Base-by-base conservation (phyloP, 2,329 filamentous ascomycete species). In the Cladosporium sp. region DNA sequence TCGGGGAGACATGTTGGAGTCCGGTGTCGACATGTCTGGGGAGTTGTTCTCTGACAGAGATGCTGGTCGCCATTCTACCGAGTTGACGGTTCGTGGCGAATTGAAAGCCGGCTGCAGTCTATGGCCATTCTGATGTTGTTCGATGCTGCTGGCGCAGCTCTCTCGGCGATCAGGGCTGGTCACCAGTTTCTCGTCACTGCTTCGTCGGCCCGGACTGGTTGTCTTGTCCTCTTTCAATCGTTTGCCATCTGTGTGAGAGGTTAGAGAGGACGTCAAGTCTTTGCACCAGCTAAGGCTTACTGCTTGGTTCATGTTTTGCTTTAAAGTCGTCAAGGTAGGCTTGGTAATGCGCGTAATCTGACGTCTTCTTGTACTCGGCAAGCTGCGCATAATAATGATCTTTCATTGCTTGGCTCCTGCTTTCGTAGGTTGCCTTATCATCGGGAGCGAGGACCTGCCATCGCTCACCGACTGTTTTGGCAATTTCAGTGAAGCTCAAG, bases 401-500 rank as follows among this genome's bases (percentile, higher is more conserved):
- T 72, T 93, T 93, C 24, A 87, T 86, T 15, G 80, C 73, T 59
- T 86, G 85, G 22, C 89, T 89, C 67, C 89, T 84, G 37, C 80
- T 81, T 70, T 93, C 89, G 64, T 83, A 93, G 0, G 81, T 79
- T 67, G 91, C 89, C 66, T 89, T 89, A 63, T 89, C 85, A 0
- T 77, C 73, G 0, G 83, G 78, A 1, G 83, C 78, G 8, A 93
- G 74, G 53, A 83, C 86, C 68, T 88, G 86, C 94, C 94, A 99
- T 82, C 91, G 87, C 71, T 91, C 85, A 51, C 93, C 93, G 65
- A 97, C 96, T 66, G 97, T 95, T 75, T 97, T 97, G 63, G 93
- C 97, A 66, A 97, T 96, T 54, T 97, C 91, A 2, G 93, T 91
- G 65, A 94, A 94, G 1, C 86, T 88, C 4, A 93, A 74, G 48